Base-by-base conservation (phyloP, 345 rosid genomes). In the Boechera retrofracta region DNA sequence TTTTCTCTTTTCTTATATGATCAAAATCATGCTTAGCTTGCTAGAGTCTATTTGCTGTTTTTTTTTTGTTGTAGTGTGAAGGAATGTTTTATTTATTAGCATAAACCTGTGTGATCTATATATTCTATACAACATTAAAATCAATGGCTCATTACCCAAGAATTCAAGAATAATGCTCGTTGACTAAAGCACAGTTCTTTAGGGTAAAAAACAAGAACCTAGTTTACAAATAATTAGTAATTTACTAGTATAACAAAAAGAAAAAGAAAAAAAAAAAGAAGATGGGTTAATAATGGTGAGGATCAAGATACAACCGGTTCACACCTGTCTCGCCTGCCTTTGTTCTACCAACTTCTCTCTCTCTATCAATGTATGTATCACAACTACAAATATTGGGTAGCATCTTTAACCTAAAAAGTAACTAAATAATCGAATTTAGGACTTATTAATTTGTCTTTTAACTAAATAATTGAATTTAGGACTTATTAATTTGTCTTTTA, bases 291-390 rank as follows among this genome's bases (percentile, higher is more conserved):
- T 49, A 52, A 68, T 60, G 35, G 68, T 6, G 21, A 67, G 44
- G 6, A 21, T 67, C 61, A 75, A 68, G 69, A 76, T 21, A 52
- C 64, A 69, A 67, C 73, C 53, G 61, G 10, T 26, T 35, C 79
- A 76, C 74, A 76, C 79, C 55, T 61, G 80, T 76, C 70, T 76
- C 29, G 57, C 57, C 55, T 53, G n/a, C 49, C 11, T 63, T 11
- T 44, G 65, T 54, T 62, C 55, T 44, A 77, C 72, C 80, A 71
- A 70, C 59, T 38, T 76, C 47, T 68, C 38, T 68, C 44, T 67
- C 36, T 68, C 9, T 29, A 3, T 41, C 44, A 41, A 31, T 61
- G 61, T 18, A 10, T 49, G 16, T 42, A 36, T 52, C 33, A 62
- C 71, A 70, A 61, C 74, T 41, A 76, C 31, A 16, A 16, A 16